Evolutionary conservation across 2,329 filamentous ascomycete species (phyloP), one percentile per base, ranked within the genome.

Genomic region (Truncatella angustata): DNA sequence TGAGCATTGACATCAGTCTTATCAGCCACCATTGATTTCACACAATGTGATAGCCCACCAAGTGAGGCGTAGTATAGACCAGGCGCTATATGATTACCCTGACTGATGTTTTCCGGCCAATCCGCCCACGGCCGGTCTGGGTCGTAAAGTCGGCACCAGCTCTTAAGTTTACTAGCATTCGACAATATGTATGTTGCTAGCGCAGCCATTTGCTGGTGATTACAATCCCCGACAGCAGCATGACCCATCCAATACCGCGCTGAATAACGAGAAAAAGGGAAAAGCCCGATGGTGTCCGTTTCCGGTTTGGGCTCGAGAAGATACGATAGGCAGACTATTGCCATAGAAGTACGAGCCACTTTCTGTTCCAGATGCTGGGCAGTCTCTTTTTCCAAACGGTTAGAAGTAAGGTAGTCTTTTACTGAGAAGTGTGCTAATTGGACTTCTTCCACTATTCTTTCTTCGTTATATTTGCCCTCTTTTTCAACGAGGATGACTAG

Each of bases 381-480:
- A 6, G 53, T 34, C 21, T 26, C 40, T 9, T 50, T 32, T 10
- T 54, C 35, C 14, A 63, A 23, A 30, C 55, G 55, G 14, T 51
- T 23, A 30, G 65, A n/a, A n/a, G n/a, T n/a, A n/a, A n/a, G n/a
- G n/a, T n/a, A n/a, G n/a, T n/a, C n/a, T n/a, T n/a, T n/a, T n/a
- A 66, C 61, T 14, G 61, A 65, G 16, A 61, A 64, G 58, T 70
- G 65, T 6, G 63, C 62, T 10, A 68, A 54, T 24, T 52, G 60
- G 43, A 62, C 52, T 23, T 51, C 49, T 3, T 14, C 47, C 4
- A 28, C 16, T 16, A 11, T 53, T 35, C n/a, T 11, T n/a, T 35
- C 26, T 23, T 18, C 16, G 24, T 18, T n/a, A 44, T 14, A 20
- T 45, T 28, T 18, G 18, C n/a, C n/a, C 49, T 14, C 32, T 47